Percentiles rank a stretch among this genome's conserved stretches.
phyloP scores from a whole-genome alignment of 805 yeast genomes.

The Ogataea nonfermentans region DNA sequence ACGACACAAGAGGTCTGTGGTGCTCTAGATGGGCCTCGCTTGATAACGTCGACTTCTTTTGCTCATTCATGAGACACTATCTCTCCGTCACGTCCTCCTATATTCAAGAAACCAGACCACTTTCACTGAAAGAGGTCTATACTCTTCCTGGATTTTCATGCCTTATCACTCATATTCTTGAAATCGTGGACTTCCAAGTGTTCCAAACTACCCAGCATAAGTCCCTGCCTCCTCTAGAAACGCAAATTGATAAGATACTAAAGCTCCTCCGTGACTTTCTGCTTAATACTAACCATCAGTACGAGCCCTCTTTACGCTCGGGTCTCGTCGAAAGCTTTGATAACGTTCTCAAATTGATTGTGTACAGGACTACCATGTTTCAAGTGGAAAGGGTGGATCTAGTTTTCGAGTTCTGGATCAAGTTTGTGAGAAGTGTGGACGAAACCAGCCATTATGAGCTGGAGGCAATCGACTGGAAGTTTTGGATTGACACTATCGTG shows the following conservation, averaged over 20 bases:
- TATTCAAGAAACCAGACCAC: conserved; percentile 13
- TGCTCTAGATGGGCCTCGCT: conserved; percentile 57
- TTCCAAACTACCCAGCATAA: conserved; percentile 12
- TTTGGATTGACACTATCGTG: conserved; percentile 65
- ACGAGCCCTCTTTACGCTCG: conserved; percentile 25
- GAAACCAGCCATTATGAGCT: conserved; percentile 15
- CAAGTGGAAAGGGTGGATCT: conserved; percentile 26
- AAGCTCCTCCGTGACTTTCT: conserved; percentile 37
- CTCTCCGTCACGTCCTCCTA: conserved; percentile 33
- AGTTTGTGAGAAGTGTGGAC: conserved; percentile 24
- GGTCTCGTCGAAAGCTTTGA: conserved; percentile 27
- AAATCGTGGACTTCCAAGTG: conserved; percentile 32
- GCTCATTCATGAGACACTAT: conserved; percentile 62
- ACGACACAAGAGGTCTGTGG: conserved; percentile 62
- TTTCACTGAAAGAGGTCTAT: conserved; percentile 18
- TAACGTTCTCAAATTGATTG: conserved; percentile 23
- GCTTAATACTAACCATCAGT: conserved; percentile 30
- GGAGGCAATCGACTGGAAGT: conserved; percentile 59
- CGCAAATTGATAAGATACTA: conserved; percentile 33
- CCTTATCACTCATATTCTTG: conserved; percentile 46
- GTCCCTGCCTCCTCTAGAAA: conserved; percentile 14
- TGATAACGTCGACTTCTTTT: conserved; percentile 54
- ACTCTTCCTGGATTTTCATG: conserved; percentile 46
- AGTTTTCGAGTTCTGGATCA: conserved; percentile 24
- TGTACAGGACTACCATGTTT: conserved; percentile 24